Conservation (phyloP, 2,329 filamentous ascomycete species). For the Pseudogymnoascus sp. region DNA sequence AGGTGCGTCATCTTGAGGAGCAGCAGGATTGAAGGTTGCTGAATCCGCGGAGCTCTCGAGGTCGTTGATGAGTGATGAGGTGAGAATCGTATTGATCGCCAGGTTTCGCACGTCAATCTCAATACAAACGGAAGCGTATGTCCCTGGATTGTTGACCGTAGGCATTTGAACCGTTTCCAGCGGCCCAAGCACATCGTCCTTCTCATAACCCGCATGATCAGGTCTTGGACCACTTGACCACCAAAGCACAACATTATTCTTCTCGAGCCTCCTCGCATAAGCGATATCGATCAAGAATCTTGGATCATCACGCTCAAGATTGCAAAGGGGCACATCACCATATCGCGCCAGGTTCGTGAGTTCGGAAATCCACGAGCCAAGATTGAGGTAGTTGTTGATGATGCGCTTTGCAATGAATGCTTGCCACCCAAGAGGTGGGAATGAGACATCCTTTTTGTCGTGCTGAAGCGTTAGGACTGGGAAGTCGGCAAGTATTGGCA, state of each 20-base stretch:
- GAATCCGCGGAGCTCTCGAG: conserved; percentile 67
- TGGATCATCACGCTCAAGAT: conserved; percentile 88
- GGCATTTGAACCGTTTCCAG: conserved; percentile 89
- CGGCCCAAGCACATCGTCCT: conserved; percentile 75
- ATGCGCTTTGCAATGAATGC: conserved; percentile 76
- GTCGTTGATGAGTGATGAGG: conserved; percentile 93
- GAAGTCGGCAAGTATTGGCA: conserved; percentile 75
- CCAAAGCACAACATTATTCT: conserved; percentile 91
- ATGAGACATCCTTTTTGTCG: conserved; percentile 73
- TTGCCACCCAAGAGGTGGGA: conserved; percentile 93
- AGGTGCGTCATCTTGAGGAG: conserved; percentile 47
- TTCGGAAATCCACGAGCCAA: conserved; percentile 89
- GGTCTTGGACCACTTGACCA: conserved; percentile 84
- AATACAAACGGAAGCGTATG: conserved; percentile 92
- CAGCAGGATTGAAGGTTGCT: conserved; percentile 73
- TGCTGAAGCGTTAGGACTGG: conserved; percentile 74
- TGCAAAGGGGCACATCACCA: conserved; percentile 89
- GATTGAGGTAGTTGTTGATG: conserved; percentile 80
- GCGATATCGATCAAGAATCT: conserved; percentile 92
- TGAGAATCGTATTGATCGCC: conserved; percentile 94
- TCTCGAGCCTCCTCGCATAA: conserved; percentile 81
- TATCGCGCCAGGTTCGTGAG: conserved; percentile 81
- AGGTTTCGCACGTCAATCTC: conserved; percentile 91
- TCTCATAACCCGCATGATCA: conserved; percentile 93
- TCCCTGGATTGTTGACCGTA: conserved; percentile 83